These are phyloP conservation scores for Lyophyllum semitale DNA, from an alignment of 768 basidiomycete genomes.

Conservation along the genomic window DNA sequence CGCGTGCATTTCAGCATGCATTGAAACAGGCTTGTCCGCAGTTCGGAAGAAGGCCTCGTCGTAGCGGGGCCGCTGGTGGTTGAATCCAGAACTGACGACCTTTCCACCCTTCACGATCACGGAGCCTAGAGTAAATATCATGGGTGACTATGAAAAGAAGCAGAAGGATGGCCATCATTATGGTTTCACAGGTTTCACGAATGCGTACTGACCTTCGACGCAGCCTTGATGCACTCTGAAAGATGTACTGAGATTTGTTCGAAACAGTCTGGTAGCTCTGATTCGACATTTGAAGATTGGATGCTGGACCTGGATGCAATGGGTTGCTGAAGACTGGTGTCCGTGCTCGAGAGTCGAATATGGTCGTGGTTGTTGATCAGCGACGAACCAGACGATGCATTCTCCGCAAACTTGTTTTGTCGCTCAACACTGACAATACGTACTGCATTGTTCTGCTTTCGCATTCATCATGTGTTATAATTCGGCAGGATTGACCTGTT, in stretches of 20 bases:
- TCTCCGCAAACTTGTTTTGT: no score
- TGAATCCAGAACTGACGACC: slow-evolving; percentile 51
- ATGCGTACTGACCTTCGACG: background rate
- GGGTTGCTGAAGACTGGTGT: no score
- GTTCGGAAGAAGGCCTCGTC: slow-evolving; percentile 42
- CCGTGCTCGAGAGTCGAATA: background rate
- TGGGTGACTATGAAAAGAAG: slow-evolving; percentile 5
- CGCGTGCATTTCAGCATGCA: slow-evolving; percentile 66
- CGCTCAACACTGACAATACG: no score
- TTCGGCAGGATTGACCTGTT: no score
- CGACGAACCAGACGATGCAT: no score
- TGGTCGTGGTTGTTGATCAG: background rate
- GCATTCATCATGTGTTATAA: no score
- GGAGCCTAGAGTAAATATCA: slow-evolving; percentile 10
- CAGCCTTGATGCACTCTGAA: background rate
- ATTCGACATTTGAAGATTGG: background rate
- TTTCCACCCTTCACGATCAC: slow-evolving; percentile 54
- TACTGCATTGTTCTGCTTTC: no score
- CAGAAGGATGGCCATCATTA: no score
- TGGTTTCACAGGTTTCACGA: no score
- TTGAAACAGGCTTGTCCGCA: slow-evolving; percentile 40
- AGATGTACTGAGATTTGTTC: slow-evolving; percentile 6
- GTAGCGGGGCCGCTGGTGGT: slow-evolving; percentile 57
- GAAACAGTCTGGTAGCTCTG: background rate
- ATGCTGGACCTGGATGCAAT: no score